Base-by-base conservation (phyloP, 331 rosid genomes). In the Prunus yedoensis region DNA sequence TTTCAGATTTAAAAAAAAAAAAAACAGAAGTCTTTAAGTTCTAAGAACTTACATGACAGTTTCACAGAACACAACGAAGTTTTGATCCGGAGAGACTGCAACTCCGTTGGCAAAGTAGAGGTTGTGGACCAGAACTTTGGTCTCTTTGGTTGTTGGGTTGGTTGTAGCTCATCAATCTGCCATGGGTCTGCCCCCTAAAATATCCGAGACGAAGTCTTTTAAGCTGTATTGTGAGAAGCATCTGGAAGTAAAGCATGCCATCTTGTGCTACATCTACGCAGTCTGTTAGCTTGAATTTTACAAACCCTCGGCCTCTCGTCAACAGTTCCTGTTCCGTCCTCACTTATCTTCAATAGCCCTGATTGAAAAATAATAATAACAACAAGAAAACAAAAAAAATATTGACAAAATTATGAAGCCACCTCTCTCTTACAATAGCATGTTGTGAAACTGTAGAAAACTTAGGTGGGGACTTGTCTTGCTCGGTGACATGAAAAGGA, bases 71-170 rank as follows among this genome's bases (percentile, higher is more conserved):
- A 93, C 10, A 21, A 91, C 73, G 11, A 32, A 80, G 1, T 70
- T 76, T 77, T 89, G 96, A 77, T 86, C 96, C 1, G 92, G 88
- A 53, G 97, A 83, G 68, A 93, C 75, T 0, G 77, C 82, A 16
- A 89, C 89, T 21, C 96, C 98, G 64, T 93, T 93, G 38, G 92
- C 79, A 38, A 89, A 88, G 83, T 88, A 85, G 64, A 93, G 96
- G 10, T 84, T 66, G 12, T 45, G 77, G 11, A 74, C 75, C 10
- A 93, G 80, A 10, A 89, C 82, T 59, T 74, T 68, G 25, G 98
- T 89, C 17, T 60, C 53, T 47, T 83, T 87, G 32, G 91, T 88
- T 14, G 47, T 1, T 15, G 89, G 89, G 68, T 90, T n/a, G n/a
- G n/a, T n/a, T 66, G 61, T 88, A 92, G 80, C 94, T 88, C 77